Evolutionary conservation across 306 rosid species (phyloP), one percentile per base, ranked within the genome.

Genomic region (barrel medic (Medicago truncatula)): DNA sequence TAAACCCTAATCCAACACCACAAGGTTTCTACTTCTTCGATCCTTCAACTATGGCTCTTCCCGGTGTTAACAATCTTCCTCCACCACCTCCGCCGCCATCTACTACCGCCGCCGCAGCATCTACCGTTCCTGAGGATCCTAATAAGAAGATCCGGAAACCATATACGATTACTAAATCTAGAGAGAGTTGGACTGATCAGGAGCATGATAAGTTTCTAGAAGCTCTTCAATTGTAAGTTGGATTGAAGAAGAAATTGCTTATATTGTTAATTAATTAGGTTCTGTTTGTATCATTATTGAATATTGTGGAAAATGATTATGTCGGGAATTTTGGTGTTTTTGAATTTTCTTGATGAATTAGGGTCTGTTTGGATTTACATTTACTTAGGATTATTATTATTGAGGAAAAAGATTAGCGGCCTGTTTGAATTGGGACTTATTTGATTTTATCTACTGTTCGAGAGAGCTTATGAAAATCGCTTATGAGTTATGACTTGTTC

Each of bases 161-260:
- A 2, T 95, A 95, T 43, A 92, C 98, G 57, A 88, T 95, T 81
- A 95, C 92, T 56, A 95, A 95, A 85, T 89, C 98, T 0, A 86
- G 98, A 77, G 97, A 95, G 86, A 92, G 91, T 90, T 95, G 96
- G 97, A 89, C 93, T 57, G 97, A 95, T 67, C 97, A 95, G 86
- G 98, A 95, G 71, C 98, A 95, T 67, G 97, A 95, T 23, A 95
- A 95, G 92, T 95, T 95, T 83, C 93, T 92, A 31, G 98, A 95
- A 87, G 98, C 97, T 84, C 97, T 95, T 15, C 97, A 95, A 81
- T 81, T 95, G 98, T 95, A 67, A 85, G 97, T 40, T 21, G 2
- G 23, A 21, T 21, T 21, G 1, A 21, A 21, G 1, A 21, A 21
- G 1, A 21, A 21, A 21, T 21, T 21, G 23, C 23, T 21, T 21